Evolutionary conservation across 768 basidiomycete species (phyloP).

Genomic region (Suillus brevipes): DNA sequence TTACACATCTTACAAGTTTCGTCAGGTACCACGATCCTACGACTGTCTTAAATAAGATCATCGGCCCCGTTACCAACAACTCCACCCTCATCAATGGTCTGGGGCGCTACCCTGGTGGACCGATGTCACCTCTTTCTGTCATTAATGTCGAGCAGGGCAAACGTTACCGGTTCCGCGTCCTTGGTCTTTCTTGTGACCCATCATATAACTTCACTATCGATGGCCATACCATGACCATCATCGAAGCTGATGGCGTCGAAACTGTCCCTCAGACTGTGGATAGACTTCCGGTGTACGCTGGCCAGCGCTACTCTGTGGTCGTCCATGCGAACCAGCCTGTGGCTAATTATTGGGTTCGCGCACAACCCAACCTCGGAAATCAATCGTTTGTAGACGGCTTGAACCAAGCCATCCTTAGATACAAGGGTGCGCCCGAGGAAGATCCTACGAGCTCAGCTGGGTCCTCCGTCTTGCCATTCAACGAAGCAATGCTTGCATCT

Average conservation of each 20-base stretch:
- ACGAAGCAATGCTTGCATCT: slow-evolving; percentile 37
- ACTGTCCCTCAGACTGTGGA: slow-evolving; percentile 38
- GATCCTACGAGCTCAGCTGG: slow-evolving; percentile 37
- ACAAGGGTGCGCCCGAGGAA: slow-evolving; percentile 32
- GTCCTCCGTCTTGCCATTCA: slow-evolving; percentile 21
- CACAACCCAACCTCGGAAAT: slow-evolving; percentile 29
- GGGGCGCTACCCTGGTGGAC: slow-evolving; percentile 39
- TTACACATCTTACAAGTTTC: neutral
- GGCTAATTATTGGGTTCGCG: slow-evolving; percentile 46
- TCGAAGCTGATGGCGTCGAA: slow-evolving; percentile 44
- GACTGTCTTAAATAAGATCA: slow-evolving; percentile 4
- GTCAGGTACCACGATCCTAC: slow-evolving; percentile 31
- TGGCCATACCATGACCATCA: slow-evolving; percentile 40
- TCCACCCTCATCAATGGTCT: slow-evolving; percentile 46
- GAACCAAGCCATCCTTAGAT: slow-evolving; percentile 44
- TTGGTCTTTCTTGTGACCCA: slow-evolving; percentile 35
- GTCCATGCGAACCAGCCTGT: slow-evolving; percentile 37
- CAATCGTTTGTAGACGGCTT: slow-evolving; percentile 35
- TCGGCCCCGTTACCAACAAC: slow-evolving; percentile 28
- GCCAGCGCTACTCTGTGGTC: slow-evolving; percentile 43
- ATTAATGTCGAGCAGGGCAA: slow-evolving; percentile 39
- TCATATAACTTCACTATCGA: slow-evolving; percentile 36
- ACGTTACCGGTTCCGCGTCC: slow-evolving; percentile 42
- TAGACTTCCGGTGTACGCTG: slow-evolving; percentile 43
- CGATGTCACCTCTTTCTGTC: slow-evolving; percentile 36